Conservation (phyloP, 805 yeast genomes). For the Metschnikowia baotianmanensis region DNA sequence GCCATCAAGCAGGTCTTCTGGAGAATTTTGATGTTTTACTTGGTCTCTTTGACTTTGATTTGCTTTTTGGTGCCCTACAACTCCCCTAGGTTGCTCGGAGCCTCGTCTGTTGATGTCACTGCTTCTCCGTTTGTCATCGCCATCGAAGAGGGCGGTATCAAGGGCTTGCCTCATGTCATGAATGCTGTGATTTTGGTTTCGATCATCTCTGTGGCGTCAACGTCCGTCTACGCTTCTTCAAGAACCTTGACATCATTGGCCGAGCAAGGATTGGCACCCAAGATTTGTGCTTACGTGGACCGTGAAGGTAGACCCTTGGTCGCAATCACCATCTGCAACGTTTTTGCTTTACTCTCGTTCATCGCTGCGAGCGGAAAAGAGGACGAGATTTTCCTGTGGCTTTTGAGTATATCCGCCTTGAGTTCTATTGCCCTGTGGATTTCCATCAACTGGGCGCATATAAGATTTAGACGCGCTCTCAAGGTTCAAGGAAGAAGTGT, state of each 20-base stretch:
- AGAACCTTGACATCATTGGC: constrained; percentile 63
- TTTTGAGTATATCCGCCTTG: constrained; percentile 73
- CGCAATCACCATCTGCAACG: constrained; percentile 55
- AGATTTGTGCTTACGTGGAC: constrained; percentile 64
- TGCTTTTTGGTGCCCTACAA: constrained; percentile 73
- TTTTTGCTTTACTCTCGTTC: constrained; percentile 58
- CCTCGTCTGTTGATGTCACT: constrained; percentile 51
- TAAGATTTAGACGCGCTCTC: constrained; percentile 62
- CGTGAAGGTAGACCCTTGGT: constrained; percentile 74
- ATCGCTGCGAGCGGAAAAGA: constrained; percentile 59
- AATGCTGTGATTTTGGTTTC: constrained; percentile 68
- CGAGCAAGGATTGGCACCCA: constrained; percentile 63
- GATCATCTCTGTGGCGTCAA: constrained; percentile 68
- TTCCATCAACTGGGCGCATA: constrained; percentile 63
- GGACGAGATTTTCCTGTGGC: constrained; percentile 66
- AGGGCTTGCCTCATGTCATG: constrained; percentile 61
- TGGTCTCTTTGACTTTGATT: constrained; percentile 49
- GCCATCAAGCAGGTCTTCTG: constrained; percentile 83
- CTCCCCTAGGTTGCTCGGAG: constrained; percentile 42
- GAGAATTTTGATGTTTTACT: constrained; percentile 72
- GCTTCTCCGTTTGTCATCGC: constrained; percentile 83
- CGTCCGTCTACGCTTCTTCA: constrained; percentile 64
- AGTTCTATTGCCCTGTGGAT: constrained; percentile 82
- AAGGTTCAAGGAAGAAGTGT: constrained; percentile 46
- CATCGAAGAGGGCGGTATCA: constrained; percentile 58